Evolutionary conservation across 768 basidiomycete genomes (phyloP), one percentile per base, ranked within the genome.

Genomic region (Neoboletus brunneissimus): DNA sequence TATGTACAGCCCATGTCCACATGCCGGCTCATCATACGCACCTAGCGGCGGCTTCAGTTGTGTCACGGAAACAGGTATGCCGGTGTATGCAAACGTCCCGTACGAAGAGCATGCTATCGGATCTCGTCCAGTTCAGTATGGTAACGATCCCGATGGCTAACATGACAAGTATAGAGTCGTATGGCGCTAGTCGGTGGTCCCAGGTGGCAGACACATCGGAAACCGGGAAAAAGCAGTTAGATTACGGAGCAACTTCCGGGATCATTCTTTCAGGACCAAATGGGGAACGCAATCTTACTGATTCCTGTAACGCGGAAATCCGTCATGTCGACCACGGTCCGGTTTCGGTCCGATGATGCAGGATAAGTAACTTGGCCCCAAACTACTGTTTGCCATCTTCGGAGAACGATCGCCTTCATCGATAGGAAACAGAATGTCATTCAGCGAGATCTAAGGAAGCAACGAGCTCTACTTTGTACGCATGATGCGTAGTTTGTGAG

Each of bases 381-480:
- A 23, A 42, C 34, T 31, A 9, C 9, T n/a, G 20, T 22, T 23
- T 20, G 9, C 27, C 4, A 32, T 50, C 6, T 15, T 32, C 23
- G 15, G 25, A 46, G 16, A 22, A 22, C 5, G 13, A 31, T 7
- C 29, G 11, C 35, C n/a, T 34, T 16, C 22, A 35, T 55, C 20
- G 10, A 25, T 25, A 51, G 9, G 50, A 43, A 45, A 31, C 16
- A 13, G 44, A 5, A 5, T 37, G 49, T 25, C 29, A 59, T 60
- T 57, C 20, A 44, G 20, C 3, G 5, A 13, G 3, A 29, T 59
- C 61, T 62, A 60, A 55, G 38, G 0, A 41, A 49, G 56, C 20
- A 42, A 31, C 12, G n/a, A 49, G 37, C 51, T 81, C 81, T 94
- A 98, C 81, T 98, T 98, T 49, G 95, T 98, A 70, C 89, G 87